Conservation (phyloP, 139 green algal genomes). For the Volvox reticuliferus region DNA sequence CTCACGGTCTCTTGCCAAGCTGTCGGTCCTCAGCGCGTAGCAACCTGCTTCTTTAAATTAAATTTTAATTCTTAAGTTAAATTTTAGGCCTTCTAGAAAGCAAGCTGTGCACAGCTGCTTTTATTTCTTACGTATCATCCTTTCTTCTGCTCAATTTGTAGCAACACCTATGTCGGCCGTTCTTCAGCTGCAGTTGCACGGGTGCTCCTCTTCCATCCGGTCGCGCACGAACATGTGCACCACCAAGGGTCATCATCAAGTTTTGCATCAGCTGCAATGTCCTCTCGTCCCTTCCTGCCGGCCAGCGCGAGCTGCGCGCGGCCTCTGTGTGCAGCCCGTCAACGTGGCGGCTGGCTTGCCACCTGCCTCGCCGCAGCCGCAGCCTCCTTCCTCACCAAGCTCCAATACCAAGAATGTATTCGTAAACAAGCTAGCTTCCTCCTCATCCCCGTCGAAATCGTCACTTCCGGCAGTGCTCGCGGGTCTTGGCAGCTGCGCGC, state of each 20-base stretch:
- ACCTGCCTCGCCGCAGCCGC: neutral
- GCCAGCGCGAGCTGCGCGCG: neutral
- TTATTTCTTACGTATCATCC: no score
- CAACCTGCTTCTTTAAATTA: neutral
- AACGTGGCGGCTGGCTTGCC: constrained; percentile 1
- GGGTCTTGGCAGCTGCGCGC: neutral
- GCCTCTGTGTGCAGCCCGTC: neutral
- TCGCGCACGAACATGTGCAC: neutral
- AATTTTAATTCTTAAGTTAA: no score
- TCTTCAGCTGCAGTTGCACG: neutral
- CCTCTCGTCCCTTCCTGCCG: neutral
- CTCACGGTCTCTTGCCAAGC: neutral
- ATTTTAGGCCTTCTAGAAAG: no score
- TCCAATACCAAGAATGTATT: neutral
- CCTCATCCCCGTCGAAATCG: neutral
- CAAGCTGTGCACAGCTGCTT: no score
- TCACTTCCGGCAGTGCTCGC: neutral
- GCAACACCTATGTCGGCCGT: no score
- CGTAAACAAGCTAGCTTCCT: neutral
- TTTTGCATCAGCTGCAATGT: neutral
- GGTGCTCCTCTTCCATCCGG: no score
- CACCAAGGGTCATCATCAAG: neutral
- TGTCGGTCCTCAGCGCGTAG: neutral
- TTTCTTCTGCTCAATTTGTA: no score
- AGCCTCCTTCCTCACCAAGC: constrained; percentile 12